Evolutionary conservation across 257 asterid species (phyloP).

Genomic region (Solanum chaucha): DNA sequence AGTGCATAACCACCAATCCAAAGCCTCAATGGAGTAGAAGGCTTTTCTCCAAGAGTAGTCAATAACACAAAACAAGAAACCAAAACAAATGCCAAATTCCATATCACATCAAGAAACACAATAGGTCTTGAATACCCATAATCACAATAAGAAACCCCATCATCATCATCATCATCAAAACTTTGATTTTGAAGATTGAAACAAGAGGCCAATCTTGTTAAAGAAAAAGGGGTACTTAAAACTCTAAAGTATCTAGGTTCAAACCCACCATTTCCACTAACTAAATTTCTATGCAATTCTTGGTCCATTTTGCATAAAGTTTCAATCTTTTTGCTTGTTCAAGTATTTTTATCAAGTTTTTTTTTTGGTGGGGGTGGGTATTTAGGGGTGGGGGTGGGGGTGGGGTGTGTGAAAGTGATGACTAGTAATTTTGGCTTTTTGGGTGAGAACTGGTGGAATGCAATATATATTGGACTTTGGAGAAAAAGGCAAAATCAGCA

Average conservation of each 20-base stretch:
- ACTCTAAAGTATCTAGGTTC: neutral
- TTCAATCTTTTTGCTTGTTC: neutral
- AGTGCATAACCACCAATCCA: slow-evolving; percentile 84
- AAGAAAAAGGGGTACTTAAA: slow-evolving; percentile 17
- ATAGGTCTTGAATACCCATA: slow-evolving; percentile 59
- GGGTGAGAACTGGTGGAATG: neutral
- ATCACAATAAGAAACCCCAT: slow-evolving; percentile 3
- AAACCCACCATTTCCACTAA: neutral
- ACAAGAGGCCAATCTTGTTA: slow-evolving; percentile 15
- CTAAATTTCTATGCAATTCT: neutral
- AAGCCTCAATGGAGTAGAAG: slow-evolving; percentile 66
- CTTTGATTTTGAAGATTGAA: slow-evolving; percentile 19
- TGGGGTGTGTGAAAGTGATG: neutral
- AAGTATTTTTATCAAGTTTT: neutral
- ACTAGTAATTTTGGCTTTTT: neutral
- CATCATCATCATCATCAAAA: slow-evolving; percentile 10
- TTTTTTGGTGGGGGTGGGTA: neutral
- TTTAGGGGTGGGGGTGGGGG: neutral
- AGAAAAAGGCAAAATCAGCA: neutral
- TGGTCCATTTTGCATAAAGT: neutral
- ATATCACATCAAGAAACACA: slow-evolving; percentile 65
- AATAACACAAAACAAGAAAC: slow-evolving; percentile 54
- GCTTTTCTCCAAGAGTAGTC: slow-evolving; percentile 44
- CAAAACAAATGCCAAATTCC: slow-evolving; percentile 67
- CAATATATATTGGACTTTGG: neutral